Evolutionary conservation across 257 asterid genomes (phyloP).

Genomic region (Scutellaria baicalensis): DNA sequence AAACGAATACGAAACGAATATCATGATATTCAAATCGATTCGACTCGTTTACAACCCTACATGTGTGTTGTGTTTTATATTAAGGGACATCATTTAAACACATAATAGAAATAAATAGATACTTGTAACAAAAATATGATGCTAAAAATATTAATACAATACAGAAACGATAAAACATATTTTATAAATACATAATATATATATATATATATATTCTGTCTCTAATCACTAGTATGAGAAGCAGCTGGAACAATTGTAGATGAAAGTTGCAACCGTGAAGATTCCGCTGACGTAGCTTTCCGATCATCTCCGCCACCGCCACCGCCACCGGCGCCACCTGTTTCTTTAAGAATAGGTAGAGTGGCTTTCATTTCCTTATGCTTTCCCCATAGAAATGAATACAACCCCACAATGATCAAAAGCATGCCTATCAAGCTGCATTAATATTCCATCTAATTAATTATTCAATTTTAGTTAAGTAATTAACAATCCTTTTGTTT

Average conservation of each 20-base stretch:
- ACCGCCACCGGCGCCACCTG: not conserved
- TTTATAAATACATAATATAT: too few species aligned
- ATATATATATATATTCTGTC: too few species aligned
- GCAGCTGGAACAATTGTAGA: slow-evolving; percentile 2
- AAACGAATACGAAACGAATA: too few species aligned
- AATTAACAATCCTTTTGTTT: not conserved
- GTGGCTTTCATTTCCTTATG: slow-evolving; percentile 17
- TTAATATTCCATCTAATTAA: too few species aligned
- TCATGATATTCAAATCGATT: too few species aligned
- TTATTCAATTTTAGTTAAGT: not conserved
- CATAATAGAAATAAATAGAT: too few species aligned
- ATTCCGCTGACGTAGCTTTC: not conserved
- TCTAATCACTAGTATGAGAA: not conserved
- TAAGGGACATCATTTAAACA: too few species aligned
- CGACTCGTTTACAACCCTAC: too few species aligned
- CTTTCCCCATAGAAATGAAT: slow-evolving; percentile 48
- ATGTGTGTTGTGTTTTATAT: too few species aligned
- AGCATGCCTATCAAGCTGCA: slow-evolving; percentile 56
- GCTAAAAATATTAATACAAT: too few species aligned
- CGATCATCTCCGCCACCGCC: not conserved
- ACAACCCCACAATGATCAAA: slow-evolving; percentile 45
- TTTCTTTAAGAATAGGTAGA: not conserved
- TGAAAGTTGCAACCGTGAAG: not conserved
- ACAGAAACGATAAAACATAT: not conserved
- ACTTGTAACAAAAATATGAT: too few species aligned